Evolutionary conservation across 768 basidiomycete species (phyloP).

Genomic region (Hypsizygus marmoreus): DNA sequence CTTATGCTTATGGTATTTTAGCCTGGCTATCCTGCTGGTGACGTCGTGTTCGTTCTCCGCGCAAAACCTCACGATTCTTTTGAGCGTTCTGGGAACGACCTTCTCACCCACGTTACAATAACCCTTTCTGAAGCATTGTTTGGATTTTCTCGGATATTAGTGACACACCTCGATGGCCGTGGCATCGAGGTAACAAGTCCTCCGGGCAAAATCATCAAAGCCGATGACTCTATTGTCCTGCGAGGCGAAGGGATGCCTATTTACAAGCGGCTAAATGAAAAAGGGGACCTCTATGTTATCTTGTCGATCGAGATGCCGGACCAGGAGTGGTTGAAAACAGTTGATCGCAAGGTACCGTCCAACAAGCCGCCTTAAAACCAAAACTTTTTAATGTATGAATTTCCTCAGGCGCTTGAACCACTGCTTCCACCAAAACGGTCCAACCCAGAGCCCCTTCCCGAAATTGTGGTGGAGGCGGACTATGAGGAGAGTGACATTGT

Average conservation of each 20-base stretch:
- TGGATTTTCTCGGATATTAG: constrained; percentile 89
- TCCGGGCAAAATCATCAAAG: constrained; percentile 72
- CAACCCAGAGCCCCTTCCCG: constrained; percentile 72
- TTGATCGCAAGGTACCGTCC: constrained; percentile 56
- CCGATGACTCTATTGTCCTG: constrained; percentile 72
- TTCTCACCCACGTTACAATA: constrained; percentile 79
- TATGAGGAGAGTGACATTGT: constrained; percentile 79
- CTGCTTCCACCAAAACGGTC: constrained; percentile 77
- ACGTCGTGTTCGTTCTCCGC: constrained; percentile 84
- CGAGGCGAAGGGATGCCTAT: constrained; percentile 91
- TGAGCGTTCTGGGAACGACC: constrained; percentile 78
- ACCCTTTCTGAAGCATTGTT: constrained; percentile 93
- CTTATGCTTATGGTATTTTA: constrained; percentile 28
- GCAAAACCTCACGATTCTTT: constrained; percentile 74
- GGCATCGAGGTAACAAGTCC: constrained; percentile 82
- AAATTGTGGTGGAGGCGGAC: constrained; percentile 65
- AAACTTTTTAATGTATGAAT: neutral
- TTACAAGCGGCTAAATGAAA: constrained; percentile 61
- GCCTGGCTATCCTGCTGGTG: constrained; percentile 87
- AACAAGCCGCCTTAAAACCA: neutral
- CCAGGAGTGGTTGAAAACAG: constrained; percentile 68
- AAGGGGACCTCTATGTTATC: constrained; percentile 82
- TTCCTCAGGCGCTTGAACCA: constrained; percentile 55
- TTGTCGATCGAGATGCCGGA: constrained; percentile 90
- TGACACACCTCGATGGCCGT: constrained; percentile 92